Base-by-base conservation (phyloP, 2,329 filamentous ascomycete species). In the Chrysoporthe cubensis region DNA sequence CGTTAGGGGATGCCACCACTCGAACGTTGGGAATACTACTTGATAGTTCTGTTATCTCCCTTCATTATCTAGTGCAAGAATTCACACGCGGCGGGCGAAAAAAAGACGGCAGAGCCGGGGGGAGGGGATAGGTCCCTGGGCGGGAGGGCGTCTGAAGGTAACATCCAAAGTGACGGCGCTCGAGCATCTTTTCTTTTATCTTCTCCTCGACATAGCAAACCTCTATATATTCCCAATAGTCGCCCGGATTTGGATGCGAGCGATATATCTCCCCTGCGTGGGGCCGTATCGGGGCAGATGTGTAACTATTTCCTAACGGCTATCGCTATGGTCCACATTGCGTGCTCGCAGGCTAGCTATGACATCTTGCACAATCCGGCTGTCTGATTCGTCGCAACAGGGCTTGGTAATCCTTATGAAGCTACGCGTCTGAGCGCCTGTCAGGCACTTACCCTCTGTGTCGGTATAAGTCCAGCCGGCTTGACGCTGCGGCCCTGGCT, bases 321-420 rank as follows among this genome's bases (percentile, higher is more conserved):
- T 58, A 52, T 40, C 59, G 54, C 52, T 46, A 57, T 54, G 52
- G 58, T 61, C 65, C 68, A 64, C 62, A 69, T 69, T 65, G 68
- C 68, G 68, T 69, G 68, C 68, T 69, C 48, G 58, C 65, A 59
- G 50, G 40, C 58, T 32, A 63, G 65, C 40, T 46, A 59, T 65
- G 44, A 59, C 42, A 67, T 46, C 62, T 63, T 58, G 42, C 52
- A 52, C 37, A 16, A 40, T 60, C 52, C 48, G 44, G 26, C 26
- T 37, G 5, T 50, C 18, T 50, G 48, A 60, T 60, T 65, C 64
- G 64, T 32, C 16, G 26, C 21, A 42, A 32, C 50, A 54, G 16
- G 48, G 52, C 62, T 40, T 54, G 40, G 46, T 48, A 63, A 60
- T 48, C 5, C 26, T 44, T 26, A 8, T 18, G 43, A 32, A 42